A percentile compares a stretch with the other conserved stretches of the same genome.
These are phyloP conservation scores for Ambrosiella xylebori DNA, from an alignment of 2,329 filamentous ascomycete genomes.

Conservation along the genomic window DNA sequence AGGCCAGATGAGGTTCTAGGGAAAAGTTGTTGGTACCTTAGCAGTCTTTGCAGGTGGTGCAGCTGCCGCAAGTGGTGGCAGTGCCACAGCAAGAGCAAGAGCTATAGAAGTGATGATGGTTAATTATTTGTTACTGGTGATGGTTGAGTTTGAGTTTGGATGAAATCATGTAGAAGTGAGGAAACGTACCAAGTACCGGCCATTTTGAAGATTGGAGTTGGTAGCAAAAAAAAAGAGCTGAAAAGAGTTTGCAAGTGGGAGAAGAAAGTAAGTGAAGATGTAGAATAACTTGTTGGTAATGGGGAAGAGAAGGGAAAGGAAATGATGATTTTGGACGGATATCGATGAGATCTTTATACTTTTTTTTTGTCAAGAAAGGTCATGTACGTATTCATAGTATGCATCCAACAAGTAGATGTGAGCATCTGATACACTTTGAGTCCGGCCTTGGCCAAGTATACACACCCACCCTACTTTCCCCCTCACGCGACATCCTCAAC, in stretches of 20 bases:
- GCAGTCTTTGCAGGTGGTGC: conserved; percentile 10
- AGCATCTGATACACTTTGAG: too few species aligned
- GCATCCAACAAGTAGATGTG: too few species aligned
- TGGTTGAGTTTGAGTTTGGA: conserved; percentile 1
- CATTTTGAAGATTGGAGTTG: conserved; percentile 11
- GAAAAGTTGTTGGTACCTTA: background rate
- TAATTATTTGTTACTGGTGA: too few species aligned
- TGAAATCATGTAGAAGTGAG: background rate
- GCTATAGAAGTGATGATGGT: background rate
- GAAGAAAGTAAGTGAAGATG: background rate
- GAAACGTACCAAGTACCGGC: conserved; percentile 6
- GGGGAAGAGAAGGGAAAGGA: background rate
- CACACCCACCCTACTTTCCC: too few species aligned
- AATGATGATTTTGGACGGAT: background rate
- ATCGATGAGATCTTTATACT: conserved; percentile 3
- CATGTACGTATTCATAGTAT: too few species aligned
- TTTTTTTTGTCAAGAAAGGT: background rate
- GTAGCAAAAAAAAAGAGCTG: background rate
- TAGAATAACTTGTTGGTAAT: background rate
- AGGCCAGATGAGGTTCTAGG: background rate
- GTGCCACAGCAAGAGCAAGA: conserved; percentile 11
- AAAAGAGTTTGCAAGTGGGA: conserved; percentile 2
- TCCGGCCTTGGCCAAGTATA: too few species aligned
- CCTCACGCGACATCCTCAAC: too few species aligned
- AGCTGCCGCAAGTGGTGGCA: conserved; percentile 4